Percentiles rank a stretch among this genome's conserved stretches.
phyloP scores from a whole-genome alignment of 805 yeast species.

The Metschnikowia continentalis region DNA sequence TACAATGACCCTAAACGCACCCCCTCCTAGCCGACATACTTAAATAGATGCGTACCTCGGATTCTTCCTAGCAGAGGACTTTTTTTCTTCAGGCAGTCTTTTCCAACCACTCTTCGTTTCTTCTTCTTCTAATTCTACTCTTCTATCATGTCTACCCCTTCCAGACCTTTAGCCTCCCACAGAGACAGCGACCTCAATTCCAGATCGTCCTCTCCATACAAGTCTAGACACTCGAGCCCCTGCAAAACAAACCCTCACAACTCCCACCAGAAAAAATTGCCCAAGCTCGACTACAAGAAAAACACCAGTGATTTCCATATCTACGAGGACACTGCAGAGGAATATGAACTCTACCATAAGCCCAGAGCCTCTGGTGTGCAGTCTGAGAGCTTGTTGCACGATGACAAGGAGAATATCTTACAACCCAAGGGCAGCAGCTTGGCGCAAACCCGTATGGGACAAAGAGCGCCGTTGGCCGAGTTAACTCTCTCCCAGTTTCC shows the following conservation, averaged over 20 bases:
- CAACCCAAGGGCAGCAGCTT: conserved; percentile 26
- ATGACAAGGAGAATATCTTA: conserved; percentile 41
- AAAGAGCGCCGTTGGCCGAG: conserved; percentile 26
- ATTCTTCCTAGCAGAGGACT: not conserved
- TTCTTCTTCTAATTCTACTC: not conserved
- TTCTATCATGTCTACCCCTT: conserved; percentile 11
- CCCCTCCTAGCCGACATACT: conserved; percentile 1
- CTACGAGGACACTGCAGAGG: conserved; percentile 17
- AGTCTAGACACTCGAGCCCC: conserved; percentile 13
- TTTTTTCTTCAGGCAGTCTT: not conserved
- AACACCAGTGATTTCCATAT: conserved; percentile 10
- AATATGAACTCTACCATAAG: conserved; percentile 12
- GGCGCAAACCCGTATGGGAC: conserved; percentile 5
- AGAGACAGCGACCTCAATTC: conserved; percentile 17
- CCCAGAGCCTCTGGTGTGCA: conserved; percentile 1
- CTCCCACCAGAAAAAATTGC: conserved; percentile 11
- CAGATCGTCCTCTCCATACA: conserved; percentile 15
- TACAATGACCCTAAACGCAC: not conserved
- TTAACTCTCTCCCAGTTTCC: conserved; percentile 29
- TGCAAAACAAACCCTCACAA: conserved; percentile 5
- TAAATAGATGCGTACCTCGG: not conserved
- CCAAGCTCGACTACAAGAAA: conserved; percentile 8
- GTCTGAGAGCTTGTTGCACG: conserved; percentile 14
- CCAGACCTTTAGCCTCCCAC: conserved; percentile 16
- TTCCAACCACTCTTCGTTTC: not conserved